A percentile compares a stretch with the other conserved stretches of the same genome.
phyloP scores from a whole-genome alignment of 441 rosid genomes.

The Raphanus hybrid region DNA sequence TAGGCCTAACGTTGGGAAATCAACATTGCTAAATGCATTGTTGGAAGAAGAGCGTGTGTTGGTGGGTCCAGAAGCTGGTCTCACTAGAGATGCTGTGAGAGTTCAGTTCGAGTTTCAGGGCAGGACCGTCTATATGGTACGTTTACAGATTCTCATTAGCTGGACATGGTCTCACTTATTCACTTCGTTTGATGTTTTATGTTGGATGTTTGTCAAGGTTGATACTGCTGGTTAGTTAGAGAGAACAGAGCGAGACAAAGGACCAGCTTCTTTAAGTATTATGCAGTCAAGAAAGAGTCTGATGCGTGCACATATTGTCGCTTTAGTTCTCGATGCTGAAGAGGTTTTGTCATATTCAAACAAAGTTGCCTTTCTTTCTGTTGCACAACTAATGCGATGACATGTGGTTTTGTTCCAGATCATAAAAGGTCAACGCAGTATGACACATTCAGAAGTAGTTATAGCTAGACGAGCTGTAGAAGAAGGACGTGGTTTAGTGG shows the following conservation, averaged over 20 bases:
- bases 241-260: conserved; percentile 82
- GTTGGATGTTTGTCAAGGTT: conserved; percentile 51
- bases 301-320: conserved; percentile 94
- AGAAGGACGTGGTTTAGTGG: conserved; percentile 95
- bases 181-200: conserved; percentile 19
- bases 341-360: conserved; percentile 56
- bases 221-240: conserved; percentile 99
- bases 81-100: conserved; percentile 95
- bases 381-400: neutral
- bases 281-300: conserved; percentile 94
- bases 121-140: conserved; percentile 83
- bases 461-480: conserved; percentile 91
- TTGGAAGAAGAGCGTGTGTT: conserved; percentile 94
- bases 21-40: conserved; percentile 84
- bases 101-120: conserved; percentile 82
- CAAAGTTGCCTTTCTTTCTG: neutral
- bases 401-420: conserved; percentile 48
- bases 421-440: conserved; percentile 71
- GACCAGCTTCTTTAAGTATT: conserved; percentile 86
- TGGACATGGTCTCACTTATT: neutral
- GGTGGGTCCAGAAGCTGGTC: conserved; percentile 97
- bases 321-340: conserved; percentile 90
- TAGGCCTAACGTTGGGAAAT: conserved; percentile 95
- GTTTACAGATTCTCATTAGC: conserved; percentile 3
- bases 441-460: conserved; percentile 96